Evolutionary conservation across 148 eudicot genomes (phyloP).

Genomic region (Rhododendron griersonianum): DNA sequence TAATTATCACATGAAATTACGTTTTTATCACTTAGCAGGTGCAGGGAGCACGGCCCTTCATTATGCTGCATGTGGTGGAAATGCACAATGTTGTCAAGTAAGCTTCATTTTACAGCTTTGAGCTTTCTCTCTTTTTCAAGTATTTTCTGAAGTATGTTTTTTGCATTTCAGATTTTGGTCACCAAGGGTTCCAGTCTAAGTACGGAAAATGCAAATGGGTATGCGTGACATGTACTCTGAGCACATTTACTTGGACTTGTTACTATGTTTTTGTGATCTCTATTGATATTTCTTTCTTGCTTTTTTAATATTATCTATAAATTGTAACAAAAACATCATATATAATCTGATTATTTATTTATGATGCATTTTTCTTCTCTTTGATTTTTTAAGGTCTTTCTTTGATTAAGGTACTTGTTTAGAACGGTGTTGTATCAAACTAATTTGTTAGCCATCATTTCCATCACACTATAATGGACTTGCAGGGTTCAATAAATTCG

Average conservation of each 20-base stretch:
- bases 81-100: constrained; percentile 87
- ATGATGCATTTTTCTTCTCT: neutral
- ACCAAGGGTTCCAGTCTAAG: constrained; percentile 67
- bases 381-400: neutral
- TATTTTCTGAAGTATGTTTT: neutral
- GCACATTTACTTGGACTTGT: neutral
- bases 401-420: neutral
- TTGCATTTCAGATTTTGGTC: constrained; percentile 52
- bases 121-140: constrained; percentile 7
- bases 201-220: constrained; percentile 71
- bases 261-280: neutral
- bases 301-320: neutral
- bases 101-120: constrained; percentile 3
- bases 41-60: constrained; percentile 94
- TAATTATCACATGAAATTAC: neutral
- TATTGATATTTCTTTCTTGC: neutral
- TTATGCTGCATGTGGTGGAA: constrained; percentile 93
- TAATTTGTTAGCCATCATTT: neutral
- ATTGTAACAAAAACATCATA: neutral
- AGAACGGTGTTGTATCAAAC: neutral
- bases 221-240: constrained; percentile 22
- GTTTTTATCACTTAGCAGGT: constrained; percentile 36
- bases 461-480: neutral
- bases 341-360: neutral
- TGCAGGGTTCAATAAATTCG: neutral